Evolutionary conservation across 1,139 yeast species (phyloP).

Genomic region (Protomyces pachydermus): DNA sequence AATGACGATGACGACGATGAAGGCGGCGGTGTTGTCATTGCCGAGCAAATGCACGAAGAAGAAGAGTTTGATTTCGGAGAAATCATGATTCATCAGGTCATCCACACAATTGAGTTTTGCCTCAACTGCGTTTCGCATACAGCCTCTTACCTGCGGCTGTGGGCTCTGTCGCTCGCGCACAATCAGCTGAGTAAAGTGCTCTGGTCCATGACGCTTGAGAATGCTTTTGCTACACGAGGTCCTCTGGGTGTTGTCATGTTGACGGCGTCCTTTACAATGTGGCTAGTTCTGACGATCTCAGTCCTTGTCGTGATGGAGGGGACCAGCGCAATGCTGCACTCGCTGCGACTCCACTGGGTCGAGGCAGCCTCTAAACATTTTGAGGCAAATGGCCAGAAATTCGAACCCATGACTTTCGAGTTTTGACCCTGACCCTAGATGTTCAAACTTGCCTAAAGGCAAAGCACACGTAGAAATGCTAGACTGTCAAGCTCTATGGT

Average conservation of each 20-base stretch:
- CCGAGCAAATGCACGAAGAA: constrained; percentile 39
- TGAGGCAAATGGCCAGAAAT: constrained; percentile 89
- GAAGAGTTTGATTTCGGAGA: constrained; percentile 78
- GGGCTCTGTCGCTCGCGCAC: constrained; percentile 98
- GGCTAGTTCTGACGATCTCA: constrained; percentile 88
- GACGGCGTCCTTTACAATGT: constrained; percentile 78
- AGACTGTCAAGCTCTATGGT: no score
- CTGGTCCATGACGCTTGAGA: constrained; percentile 91
- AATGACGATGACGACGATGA: constrained; percentile 35
- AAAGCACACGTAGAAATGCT: no score
- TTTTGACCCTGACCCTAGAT: no score
- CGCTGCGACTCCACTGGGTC: constrained; percentile 96
- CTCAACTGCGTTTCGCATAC: constrained; percentile 96
- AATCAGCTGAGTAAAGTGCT: constrained; percentile 90
- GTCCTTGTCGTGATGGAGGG: constrained; percentile 97
- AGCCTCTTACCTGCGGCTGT: constrained; percentile 88
- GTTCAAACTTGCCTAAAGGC: no score
- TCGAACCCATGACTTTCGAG: constrained; percentile 69
- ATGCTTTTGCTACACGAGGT: constrained; percentile 76
- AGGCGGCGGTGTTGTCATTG: constrained; percentile 35
- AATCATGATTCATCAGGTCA: constrained; percentile 93
- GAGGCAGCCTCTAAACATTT: constrained; percentile 98
- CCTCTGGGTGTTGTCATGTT: constrained; percentile 63
- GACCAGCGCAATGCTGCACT: constrained; percentile 96
- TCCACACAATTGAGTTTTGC: constrained; percentile 97